A percentile compares a stretch with the other conserved stretches of the same genome.
phyloP scores from a whole-genome alignment of 352 stramenopile species.

The Globisporangium spinosum region DNA sequence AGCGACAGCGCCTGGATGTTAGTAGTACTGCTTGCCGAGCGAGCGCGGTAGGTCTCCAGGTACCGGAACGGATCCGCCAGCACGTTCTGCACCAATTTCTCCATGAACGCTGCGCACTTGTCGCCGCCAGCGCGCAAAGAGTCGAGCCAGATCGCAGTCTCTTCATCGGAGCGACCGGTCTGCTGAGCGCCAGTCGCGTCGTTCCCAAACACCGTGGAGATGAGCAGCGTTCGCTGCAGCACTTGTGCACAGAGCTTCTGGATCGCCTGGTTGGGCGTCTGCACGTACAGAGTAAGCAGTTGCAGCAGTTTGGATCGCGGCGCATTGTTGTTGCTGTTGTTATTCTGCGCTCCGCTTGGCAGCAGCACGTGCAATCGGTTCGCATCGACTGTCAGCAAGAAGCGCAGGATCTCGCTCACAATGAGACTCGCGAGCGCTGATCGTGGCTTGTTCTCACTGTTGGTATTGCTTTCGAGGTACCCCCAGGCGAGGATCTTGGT shows the following conservation, averaged over 20 bases:
- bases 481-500: slow-evolving; percentile 74
- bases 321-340: slow-evolving; percentile 17
- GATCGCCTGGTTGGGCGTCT: slow-evolving; percentile 31
- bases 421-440: slow-evolving; percentile 47
- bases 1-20: slow-evolving; percentile 17
- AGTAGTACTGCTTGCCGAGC: not conserved
- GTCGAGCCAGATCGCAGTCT: slow-evolving; percentile 67
- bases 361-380: slow-evolving; percentile 59
- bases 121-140: slow-evolving; percentile 38
- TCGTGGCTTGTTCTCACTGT: not conserved
- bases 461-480: slow-evolving; percentile 30
- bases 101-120: slow-evolving; percentile 40
- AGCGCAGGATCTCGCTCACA: slow-evolving; percentile 66
- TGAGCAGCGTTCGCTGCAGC: slow-evolving; percentile 48
- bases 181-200: slow-evolving; percentile 9
- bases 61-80: slow-evolving; percentile 49
- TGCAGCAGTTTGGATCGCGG: slow-evolving; percentile 55
- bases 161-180: slow-evolving; percentile 33
- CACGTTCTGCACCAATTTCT: slow-evolving; percentile 40
- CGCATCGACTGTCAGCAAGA: slow-evolving; percentile 57
- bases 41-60: slow-evolving; percentile 26
- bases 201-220: slow-evolving; percentile 55
- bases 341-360: slow-evolving; percentile 17
- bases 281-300: slow-evolving; percentile 57
- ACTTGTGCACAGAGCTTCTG: slow-evolving; percentile 41